A percentile compares a stretch with the other conserved stretches of the same genome.
These are phyloP conservation scores for Rubia yunnanensis DNA, from an alignment of 257 asterid genomes.

Conservation along the genomic window DNA sequence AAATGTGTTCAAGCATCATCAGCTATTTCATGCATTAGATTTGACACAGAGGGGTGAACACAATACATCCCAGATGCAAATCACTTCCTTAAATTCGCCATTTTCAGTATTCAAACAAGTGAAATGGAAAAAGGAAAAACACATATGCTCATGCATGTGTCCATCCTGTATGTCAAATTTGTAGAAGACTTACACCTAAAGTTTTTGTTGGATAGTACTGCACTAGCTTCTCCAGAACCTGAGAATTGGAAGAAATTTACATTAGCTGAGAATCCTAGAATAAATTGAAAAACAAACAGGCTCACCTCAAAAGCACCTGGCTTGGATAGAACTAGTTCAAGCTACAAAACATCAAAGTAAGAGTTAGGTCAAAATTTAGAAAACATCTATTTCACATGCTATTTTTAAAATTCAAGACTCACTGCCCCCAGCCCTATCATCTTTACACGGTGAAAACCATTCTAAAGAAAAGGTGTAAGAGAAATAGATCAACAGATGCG, in stretches of 20 bases:
- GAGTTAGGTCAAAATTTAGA: not conserved
- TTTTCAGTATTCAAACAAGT: not conserved
- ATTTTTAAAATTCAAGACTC: not conserved
- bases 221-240: not conserved
- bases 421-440: not conserved
- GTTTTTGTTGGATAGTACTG: not conserved
- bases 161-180: not conserved
- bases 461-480: no score
- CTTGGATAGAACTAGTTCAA: not conserved
- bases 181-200: not conserved
- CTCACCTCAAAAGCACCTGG: not conserved
- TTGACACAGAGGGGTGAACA: not conserved
- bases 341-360: not conserved
- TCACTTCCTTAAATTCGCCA: not conserved
- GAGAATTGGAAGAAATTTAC: not conserved
- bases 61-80: not conserved
- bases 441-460: not conserved
- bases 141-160: not conserved
- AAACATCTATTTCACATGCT: not conserved
- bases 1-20: not conserved
- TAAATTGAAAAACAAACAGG: not conserved
- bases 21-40: not conserved
- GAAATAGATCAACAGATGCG: not conserved
- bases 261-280: not conserved
- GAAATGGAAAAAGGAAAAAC: no score